Conservation (phyloP, 768 basidiomycete genomes). For the Agaricus blazei region DNA sequence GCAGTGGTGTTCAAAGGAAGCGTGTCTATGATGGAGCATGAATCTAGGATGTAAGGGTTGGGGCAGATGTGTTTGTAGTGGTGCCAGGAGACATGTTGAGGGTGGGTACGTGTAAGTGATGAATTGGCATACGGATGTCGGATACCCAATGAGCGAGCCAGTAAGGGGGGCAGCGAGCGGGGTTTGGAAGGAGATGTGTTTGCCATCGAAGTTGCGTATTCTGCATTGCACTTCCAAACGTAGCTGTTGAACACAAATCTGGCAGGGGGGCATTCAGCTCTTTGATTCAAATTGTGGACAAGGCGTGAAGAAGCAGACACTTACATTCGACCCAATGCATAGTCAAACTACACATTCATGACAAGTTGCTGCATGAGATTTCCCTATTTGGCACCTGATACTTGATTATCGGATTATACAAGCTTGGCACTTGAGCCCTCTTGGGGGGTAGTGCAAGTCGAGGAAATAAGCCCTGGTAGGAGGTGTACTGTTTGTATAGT, state of each 20-base stretch:
- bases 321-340: constrained; percentile 41
- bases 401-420: constrained; percentile 47
- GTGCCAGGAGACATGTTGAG: constrained; percentile 33
- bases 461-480: constrained; percentile 41
- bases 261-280: background rate
- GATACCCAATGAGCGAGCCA: constrained; percentile 26
- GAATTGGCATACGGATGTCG: background rate
- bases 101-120: constrained; percentile 23
- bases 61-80: constrained; percentile 49
- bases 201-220: constrained; percentile 7
- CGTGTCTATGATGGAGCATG: constrained; percentile 20
- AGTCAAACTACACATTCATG: constrained; percentile 45
- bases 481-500: constrained; percentile 37
- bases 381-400: constrained; percentile 50
- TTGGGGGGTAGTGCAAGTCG: constrained; percentile 31
- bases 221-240: constrained; percentile 42
- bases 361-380: constrained; percentile 25
- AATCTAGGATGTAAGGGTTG: constrained; percentile 13
- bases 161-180: constrained; percentile 49
- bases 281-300: background rate
- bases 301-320: constrained; percentile 15
- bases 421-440: constrained; percentile 34
- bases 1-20: constrained; percentile 17
- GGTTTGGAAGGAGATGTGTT: constrained; percentile 22
- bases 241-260: constrained; percentile 59